Conservation (phyloP, 192 early-diverging fungal genomes). For the Backusella westeae region DNA sequence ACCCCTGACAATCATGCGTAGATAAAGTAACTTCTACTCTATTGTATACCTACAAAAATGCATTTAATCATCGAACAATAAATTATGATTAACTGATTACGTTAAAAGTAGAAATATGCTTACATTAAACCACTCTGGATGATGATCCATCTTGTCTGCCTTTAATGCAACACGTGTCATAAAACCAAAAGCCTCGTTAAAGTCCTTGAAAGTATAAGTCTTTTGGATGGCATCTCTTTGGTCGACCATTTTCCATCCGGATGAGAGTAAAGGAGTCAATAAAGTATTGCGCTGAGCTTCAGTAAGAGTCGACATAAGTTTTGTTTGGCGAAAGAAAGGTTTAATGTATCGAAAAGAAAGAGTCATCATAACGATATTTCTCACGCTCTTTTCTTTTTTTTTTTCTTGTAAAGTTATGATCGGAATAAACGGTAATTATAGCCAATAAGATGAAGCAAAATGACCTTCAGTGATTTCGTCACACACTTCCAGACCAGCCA, state of each 20-base stretch:
- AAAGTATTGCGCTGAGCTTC: conserved; percentile 36
- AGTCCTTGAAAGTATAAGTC: conserved; percentile 76
- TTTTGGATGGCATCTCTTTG: conserved; percentile 75
- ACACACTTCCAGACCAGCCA: neutral
- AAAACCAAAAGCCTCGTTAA: conserved; percentile 90
- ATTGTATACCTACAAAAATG: conserved; percentile 81
- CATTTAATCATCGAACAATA: neutral
- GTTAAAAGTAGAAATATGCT: conserved; percentile 1
- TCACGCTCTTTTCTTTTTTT: neutral
- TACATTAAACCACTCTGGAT: conserved; percentile 94
- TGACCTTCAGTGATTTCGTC: neutral
- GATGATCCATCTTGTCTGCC: conserved; percentile 93
- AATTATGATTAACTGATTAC: neutral
- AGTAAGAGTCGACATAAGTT: conserved; percentile 39
- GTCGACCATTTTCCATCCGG: conserved; percentile 60
- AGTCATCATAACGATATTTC: neutral
- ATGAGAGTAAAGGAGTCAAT: conserved; percentile 35
- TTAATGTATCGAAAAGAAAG: conserved; percentile 7
- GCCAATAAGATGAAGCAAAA: neutral
- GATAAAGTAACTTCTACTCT: conserved; percentile 84
- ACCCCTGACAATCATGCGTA: conserved; percentile 87
- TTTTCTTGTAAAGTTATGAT: neutral
- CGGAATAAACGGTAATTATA: neutral
- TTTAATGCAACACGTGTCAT: conserved; percentile 89
- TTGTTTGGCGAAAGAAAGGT: conserved; percentile 1